Percentiles rank a stretch among this genome's conserved stretches.
Conservation (phyloP, 441 rosid species). For the Corymbia calophylla region DNA sequence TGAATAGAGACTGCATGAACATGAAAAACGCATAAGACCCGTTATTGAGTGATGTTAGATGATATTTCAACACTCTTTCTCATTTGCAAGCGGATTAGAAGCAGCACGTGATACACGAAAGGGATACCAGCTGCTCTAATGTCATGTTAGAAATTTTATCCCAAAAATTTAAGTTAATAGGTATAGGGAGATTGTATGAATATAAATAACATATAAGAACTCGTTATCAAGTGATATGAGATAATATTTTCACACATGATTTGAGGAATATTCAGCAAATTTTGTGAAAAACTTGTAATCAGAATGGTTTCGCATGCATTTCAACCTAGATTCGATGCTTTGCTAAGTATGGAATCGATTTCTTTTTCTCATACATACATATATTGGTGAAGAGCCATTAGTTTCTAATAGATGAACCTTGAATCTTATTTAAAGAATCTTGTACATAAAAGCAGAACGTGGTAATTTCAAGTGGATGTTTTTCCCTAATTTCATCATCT, state of each 20-base stretch:
- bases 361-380: background rate
- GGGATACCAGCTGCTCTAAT: background rate
- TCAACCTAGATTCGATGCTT: background rate
- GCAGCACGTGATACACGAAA: background rate
- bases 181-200: accelerated
- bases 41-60: accelerated
- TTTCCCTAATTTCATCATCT: background rate
- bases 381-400: background rate
- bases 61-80: background rate
- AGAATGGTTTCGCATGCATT: background rate
- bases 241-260: background rate
- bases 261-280: background rate
- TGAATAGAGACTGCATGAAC: background rate
- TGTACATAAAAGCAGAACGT: background rate
- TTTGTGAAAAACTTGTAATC: background rate
- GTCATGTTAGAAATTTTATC: background rate
- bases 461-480: background rate
- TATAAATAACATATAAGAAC: background rate
- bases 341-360: background rate
- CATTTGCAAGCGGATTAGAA: accelerated
- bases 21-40: background rate
- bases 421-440: background rate
- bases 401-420: background rate
- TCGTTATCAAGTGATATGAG: accelerated
- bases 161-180: background rate